Evolutionary conservation across 768 basidiomycete species (phyloP), one percentile per base, ranked within the genome.

Genomic region (Mycena vitilis): DNA sequence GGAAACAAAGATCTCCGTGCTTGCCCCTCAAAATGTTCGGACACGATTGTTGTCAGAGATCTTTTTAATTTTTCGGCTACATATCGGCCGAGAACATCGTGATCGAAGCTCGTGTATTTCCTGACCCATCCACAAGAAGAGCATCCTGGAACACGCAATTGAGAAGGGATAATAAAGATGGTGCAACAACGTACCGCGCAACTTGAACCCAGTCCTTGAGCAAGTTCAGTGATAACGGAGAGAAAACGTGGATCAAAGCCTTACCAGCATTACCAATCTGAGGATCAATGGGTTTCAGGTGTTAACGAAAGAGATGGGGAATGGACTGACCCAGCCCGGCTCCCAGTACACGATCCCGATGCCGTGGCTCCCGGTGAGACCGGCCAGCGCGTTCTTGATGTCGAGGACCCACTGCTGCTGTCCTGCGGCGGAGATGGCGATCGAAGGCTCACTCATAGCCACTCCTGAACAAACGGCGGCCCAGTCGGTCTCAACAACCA

Each of bases 401-500:
- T 82, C 85, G 11, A 80, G 75, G 7, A 87, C 81, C 87, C 88
- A 89, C 0, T 79, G 81, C 22, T 80, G 76, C 73, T 91, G 89
- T 0, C 88, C 89, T 12, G 83, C 76, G 1, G 81, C 77, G 3
- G 86, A 86, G 6, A 85, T 78, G 0, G 88, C 75, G 61, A 89
- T 81, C 7, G 81, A 80, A 4, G 78, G 75, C 60, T 86, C 83
- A 65, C 85, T 87, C 73, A 89, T 67, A 4, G 83, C 74, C 8
- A 78, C 73, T 23, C 81, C 78, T 72, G 84, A 78, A 77, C 88
- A 89, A 2, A 76, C 71, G 13, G 77, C 85, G 0, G 89, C 87
- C 88, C 88, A 91, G 75, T 91, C 86, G 6, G 89, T 90, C 76
- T 90, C 89, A 8, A 87, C 88, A 22, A 89, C 84, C 76, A 89